Evolutionary conservation across 805 yeast genomes (phyloP).

Genomic region (Scheffersomyces amazonensis): DNA sequence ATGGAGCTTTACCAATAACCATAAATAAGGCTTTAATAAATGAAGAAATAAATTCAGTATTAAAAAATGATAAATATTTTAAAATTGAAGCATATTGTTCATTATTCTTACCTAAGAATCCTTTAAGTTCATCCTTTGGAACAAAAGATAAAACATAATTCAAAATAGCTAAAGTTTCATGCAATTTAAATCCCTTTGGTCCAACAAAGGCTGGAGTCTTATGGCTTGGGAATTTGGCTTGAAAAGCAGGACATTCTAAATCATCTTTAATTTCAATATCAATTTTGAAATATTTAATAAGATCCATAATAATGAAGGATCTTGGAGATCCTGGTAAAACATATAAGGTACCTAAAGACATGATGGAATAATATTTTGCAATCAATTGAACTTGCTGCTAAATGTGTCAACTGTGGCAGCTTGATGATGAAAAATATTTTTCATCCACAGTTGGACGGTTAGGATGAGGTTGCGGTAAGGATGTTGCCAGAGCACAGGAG

Average conservation of each 20-base stretch:
- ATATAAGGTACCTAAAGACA: slow-evolving; percentile 71
- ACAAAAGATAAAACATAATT: slow-evolving; percentile 34
- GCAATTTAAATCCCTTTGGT: slow-evolving; percentile 67
- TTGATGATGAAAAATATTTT: not conserved
- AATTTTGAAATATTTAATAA: slow-evolving; percentile 57
- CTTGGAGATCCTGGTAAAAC: slow-evolving; percentile 29
- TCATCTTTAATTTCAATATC: slow-evolving; percentile 54
- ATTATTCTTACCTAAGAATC: slow-evolving; percentile 63
- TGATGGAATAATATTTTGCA: slow-evolving; percentile 19
- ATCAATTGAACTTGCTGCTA: not conserved
- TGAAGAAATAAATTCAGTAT: slow-evolving; percentile 57
- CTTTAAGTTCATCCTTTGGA: slow-evolving; percentile 9
- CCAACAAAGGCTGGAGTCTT: slow-evolving; percentile 70
- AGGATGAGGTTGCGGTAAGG: too few species aligned
- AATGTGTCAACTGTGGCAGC: not conserved
- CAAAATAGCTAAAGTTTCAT: slow-evolving; percentile 65
- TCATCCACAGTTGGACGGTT: not conserved
- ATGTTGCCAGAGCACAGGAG: too few species aligned
- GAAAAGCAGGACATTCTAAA: slow-evolving; percentile 22
- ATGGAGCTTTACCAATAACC: slow-evolving; percentile 62
- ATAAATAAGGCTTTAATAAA: slow-evolving; percentile 54
- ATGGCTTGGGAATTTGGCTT: slow-evolving; percentile 57
- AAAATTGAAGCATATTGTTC: slow-evolving; percentile 64
- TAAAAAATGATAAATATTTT: slow-evolving; percentile 76
- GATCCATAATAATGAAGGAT: slow-evolving; percentile 37